Evolutionary conservation across 2,329 filamentous ascomycete genomes (phyloP).

Genomic region (Fusarium sp.): DNA sequence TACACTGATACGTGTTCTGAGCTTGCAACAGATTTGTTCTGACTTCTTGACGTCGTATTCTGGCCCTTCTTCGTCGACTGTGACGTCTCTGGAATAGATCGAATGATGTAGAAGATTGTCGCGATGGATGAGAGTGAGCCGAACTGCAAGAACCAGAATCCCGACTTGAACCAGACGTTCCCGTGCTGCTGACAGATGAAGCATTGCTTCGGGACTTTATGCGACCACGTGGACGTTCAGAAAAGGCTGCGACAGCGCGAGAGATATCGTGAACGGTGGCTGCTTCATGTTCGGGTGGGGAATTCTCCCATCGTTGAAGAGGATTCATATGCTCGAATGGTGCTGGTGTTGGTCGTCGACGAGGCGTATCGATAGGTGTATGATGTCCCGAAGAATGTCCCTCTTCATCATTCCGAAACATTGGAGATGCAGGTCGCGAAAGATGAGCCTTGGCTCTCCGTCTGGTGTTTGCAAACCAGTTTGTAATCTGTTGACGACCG

Average conservation of each 20-base stretch:
- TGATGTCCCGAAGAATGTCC: slow-evolving; percentile 22
- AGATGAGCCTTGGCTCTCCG: slow-evolving; percentile 75
- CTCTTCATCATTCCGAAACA: slow-evolving; percentile 33
- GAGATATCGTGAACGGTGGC: slow-evolving; percentile 49
- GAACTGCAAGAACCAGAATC: slow-evolving; percentile 33
- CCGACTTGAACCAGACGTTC: slow-evolving; percentile 27
- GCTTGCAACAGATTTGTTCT: slow-evolving; percentile 25
- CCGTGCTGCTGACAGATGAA: slow-evolving; percentile 49
- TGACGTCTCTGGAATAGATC: slow-evolving; percentile 29
- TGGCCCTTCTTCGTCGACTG: slow-evolving; percentile 24
- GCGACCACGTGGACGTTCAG: slow-evolving; percentile 52
- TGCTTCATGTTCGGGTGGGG: slow-evolving; percentile 49
- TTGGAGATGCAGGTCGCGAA: slow-evolving; percentile 44
- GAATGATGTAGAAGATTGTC: slow-evolving; percentile 17
- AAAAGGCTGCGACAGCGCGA: slow-evolving; percentile 38
- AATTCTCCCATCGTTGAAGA: slow-evolving; percentile 49
- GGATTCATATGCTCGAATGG: slow-evolving; percentile 41
- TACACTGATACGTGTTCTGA: slow-evolving; percentile 53
- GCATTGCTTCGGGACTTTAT: slow-evolving; percentile 48
- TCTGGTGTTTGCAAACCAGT: slow-evolving; percentile 90
- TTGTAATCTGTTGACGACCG: slow-evolving; percentile 81
- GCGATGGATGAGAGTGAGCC: slow-evolving; percentile 18
- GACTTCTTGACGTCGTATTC: slow-evolving; percentile 18
- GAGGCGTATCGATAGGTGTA: slow-evolving; percentile 68
- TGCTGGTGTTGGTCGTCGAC: slow-evolving; percentile 52